Base-by-base conservation (phyloP, 23 red algal species). In the Cyanidium caldarium region DNA sequence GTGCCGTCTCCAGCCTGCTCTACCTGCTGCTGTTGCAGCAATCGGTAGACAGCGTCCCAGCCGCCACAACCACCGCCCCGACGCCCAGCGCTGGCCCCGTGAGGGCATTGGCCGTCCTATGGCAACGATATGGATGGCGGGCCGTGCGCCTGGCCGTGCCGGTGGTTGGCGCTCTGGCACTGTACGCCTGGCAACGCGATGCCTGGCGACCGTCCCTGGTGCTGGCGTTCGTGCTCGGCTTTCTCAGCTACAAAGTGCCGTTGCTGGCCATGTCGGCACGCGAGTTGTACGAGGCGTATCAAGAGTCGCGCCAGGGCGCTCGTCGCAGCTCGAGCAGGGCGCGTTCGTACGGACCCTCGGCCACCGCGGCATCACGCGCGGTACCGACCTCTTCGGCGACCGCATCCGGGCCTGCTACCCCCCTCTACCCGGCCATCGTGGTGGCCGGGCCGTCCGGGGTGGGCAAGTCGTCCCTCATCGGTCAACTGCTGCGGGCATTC, bases 401-500 rank as follows among this genome's bases (percentile, higher is more conserved):
- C 16, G 42, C 21, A 2, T 2, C 43, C n/a, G 25, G 38, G 80
- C 75, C 65, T 40, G 80, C 13, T 36, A 75, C 39, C 51, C 80
- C 7, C 35, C 42, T 2, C 44, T 83, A 65, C 42, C 40, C 38
- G 26, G 85, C 80, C 3, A 51, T 89, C 57, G 72, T 89, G 0
- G 68, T 89, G 46, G 72, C 85, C 20, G 92, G 92, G 13, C 85
- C 84, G 1, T 85, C 79, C 1, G 92, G 92, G 20, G 92, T 86
- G 0, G 92, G 92, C 26, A 98, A 98, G 36, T 72, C 73, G n/a
- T 85, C 84, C 15, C 72, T 98, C 46, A 85, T 98, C 42, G 66
- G 70, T 25, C 45, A 65, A 25, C 74, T 98, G 34, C 61, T 89
- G 41, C 68, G 73, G 33, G 75, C 83, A 44, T 86, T 84, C 36